Percentiles rank a stretch among this genome's conserved stretches.
phyloP scores from a whole-genome alignment of 2,329 filamentous ascomycete genomes.

The Epichloe gansuensis region DNA sequence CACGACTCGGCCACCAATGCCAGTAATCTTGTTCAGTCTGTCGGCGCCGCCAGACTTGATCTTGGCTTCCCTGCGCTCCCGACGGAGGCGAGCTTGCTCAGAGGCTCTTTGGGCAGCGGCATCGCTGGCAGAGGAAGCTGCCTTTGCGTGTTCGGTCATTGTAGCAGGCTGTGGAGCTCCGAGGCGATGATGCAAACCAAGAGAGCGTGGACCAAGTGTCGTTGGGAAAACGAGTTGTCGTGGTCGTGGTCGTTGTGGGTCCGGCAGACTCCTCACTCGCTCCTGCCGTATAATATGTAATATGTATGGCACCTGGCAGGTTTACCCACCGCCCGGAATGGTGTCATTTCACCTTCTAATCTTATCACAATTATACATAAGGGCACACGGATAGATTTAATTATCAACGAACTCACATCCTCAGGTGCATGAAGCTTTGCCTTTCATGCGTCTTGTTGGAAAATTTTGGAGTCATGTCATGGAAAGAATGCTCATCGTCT shows the following conservation, averaged over 20 bases:
- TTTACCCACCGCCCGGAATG: no score
- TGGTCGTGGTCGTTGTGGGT: background rate
- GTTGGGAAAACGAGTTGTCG: background rate
- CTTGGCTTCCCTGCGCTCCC: constrained; percentile 70
- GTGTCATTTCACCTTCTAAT: no score
- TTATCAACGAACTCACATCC: no score
- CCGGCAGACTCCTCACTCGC: no score
- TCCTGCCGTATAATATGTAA: no score
- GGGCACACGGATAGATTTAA: no score
- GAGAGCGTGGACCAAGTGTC: background rate
- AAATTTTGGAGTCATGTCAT: no score
- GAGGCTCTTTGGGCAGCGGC: constrained; percentile 35
- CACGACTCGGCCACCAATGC: constrained; percentile 38
- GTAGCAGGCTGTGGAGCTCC: background rate
- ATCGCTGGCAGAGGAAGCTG: constrained; percentile 23
- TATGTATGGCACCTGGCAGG: no score
- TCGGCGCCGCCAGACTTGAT: constrained; percentile 59
- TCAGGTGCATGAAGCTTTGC: no score
- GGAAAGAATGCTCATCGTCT: no score
- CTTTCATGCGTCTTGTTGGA: no score
- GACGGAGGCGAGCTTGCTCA: constrained; percentile 61
- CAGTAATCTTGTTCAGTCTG: constrained; percentile 63
- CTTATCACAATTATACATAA: no score
- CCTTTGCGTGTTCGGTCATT: constrained; percentile 28
- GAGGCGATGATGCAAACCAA: background rate